Base-by-base conservation (phyloP, 257 asterid genomes). In the Leptodermis oblonga region DNA sequence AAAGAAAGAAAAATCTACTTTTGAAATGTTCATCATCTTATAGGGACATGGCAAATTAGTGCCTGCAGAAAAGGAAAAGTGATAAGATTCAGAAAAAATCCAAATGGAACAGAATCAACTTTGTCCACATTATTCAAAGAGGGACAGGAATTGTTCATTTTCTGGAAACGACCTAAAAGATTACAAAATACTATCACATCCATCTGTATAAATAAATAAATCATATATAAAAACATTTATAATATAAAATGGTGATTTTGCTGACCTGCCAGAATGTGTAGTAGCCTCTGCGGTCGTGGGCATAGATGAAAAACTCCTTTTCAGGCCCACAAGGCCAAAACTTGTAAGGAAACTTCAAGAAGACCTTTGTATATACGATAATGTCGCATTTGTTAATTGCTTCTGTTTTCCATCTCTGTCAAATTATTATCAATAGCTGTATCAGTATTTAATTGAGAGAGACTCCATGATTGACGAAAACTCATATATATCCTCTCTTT, bases 181-280 rank as follows among this genome's bases (percentile, higher is more conserved):
- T n/a, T 34, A 34, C 39, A 34, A 34, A 34, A 34, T 28, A 17
- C 23, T 52, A 39, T 39, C 12, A 39, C 12, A 39, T 39, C 12
- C n/a, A n/a, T n/a, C n/a, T 53, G 33, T 10, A 28, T 26, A 15
- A 63, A 59, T 48, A 7, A n/a, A 41, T 25, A 65, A 10, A 59
- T 4, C 54, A 48, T 48, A 23, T 48, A 23, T 15, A 23, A n/a
- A n/a, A n/a, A n/a, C n/a, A 48, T n/a, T 48, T 15, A 23, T 18
- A 48, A 23, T 39, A 39, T 39, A 4, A 48, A 23, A 14, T 48
- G 22, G 22, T 15, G 54, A 48, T n/a, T 15, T 2, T 14, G 36
- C 70, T 2, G 72, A 92, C 97, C 98, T 92, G 98, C 98, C 98
- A 92, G 80, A 90, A 92, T 1, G 98, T 92, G 79, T 85, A 92